These are phyloP conservation scores for Pseudozyma thailandica DNA, from an alignment of 1,284 basidiomycete genomes.

Conservation along the genomic window DNA sequence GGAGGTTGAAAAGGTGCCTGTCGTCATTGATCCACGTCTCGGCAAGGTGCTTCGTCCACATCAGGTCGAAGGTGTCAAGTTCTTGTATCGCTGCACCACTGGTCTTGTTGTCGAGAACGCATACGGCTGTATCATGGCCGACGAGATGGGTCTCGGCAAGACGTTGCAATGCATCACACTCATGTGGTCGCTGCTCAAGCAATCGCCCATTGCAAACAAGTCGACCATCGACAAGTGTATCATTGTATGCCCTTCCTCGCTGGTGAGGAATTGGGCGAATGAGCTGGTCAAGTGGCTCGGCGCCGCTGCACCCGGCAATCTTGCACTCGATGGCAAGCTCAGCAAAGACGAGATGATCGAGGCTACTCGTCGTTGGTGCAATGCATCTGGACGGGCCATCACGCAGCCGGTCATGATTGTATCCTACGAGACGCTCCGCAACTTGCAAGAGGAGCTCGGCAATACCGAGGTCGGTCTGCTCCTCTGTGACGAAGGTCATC, in stretches of 20 bases:
- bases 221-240: slow-evolving; percentile 95
- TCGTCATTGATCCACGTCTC: slow-evolving; percentile 93
- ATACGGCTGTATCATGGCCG: slow-evolving; percentile 99
- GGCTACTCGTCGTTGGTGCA: slow-evolving; percentile 63
- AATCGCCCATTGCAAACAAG: slow-evolving; percentile 87
- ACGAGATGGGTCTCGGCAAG: slow-evolving; percentile 92
- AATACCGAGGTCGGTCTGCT: slow-evolving; percentile 81
- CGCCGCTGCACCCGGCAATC: slow-evolving; percentile 56
- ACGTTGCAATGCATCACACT: slow-evolving; percentile 96
- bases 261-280: slow-evolving; percentile 99
- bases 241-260: slow-evolving; percentile 94
- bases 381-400: slow-evolving; percentile 57
- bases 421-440: slow-evolving; percentile 91
- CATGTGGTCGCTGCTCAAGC: slow-evolving; percentile 95
- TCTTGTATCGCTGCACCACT: slow-evolving; percentile 93
- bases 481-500: slow-evolving; percentile 95
- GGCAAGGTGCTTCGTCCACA: slow-evolving; percentile 72
- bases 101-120: slow-evolving; percentile 92
- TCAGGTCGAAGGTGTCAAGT: slow-evolving; percentile 81
- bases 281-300: slow-evolving; percentile 74
- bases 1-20: slow-evolving; percentile 81
- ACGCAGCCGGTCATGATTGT: slow-evolving; percentile 86
- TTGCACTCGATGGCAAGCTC: slow-evolving; percentile 65
- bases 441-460: slow-evolving; percentile 62
- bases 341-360: slow-evolving; percentile 66